These are phyloP conservation scores for Capsella rubella DNA, from an alignment of 441 rosid species.

Conservation along the genomic window DNA sequence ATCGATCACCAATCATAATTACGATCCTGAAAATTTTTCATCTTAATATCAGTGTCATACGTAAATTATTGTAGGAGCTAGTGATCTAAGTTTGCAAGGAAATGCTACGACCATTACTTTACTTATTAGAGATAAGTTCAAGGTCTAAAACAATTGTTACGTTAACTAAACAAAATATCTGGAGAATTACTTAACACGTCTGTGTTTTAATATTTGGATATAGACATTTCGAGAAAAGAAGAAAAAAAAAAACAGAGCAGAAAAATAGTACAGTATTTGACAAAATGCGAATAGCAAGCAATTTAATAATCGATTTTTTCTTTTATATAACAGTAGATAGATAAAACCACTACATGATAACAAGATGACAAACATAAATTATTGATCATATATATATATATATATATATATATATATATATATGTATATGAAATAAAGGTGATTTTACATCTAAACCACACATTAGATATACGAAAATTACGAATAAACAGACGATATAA, in stretches of 20 bases:
- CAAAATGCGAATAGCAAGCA: not conserved
- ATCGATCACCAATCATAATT: slow-evolving; percentile 38
- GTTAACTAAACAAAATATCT: not conserved
- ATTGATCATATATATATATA: slow-evolving; percentile 9
- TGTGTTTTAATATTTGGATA: not conserved
- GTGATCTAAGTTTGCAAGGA: not conserved
- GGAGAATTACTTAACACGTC: slow-evolving; percentile 14
- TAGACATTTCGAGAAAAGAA: not conserved
- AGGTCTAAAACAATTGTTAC: not conserved
- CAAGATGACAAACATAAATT: slow-evolving; percentile 28
- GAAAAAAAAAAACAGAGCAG: too few relatives aligned
- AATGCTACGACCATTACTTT: not conserved
- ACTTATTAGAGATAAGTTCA: not conserved
- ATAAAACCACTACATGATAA: slow-evolving; percentile 25
- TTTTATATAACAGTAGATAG: slow-evolving; percentile 7
- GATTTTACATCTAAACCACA: slow-evolving; percentile 34
- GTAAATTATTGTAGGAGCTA: slow-evolving; percentile 6
- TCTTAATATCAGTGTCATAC: slow-evolving; percentile 19
- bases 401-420: not conserved
- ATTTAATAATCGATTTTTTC: not conserved
- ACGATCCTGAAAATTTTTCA: slow-evolving; percentile 22
- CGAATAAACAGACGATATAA: not conserved
- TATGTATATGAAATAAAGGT: not conserved
- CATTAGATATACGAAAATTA: slow-evolving; percentile 10
- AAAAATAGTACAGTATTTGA: slow-evolving; percentile 4